Base-by-base conservation (phyloP, 2,329 filamentous ascomycete genomes). In the Trichoderma endophyticum region DNA sequence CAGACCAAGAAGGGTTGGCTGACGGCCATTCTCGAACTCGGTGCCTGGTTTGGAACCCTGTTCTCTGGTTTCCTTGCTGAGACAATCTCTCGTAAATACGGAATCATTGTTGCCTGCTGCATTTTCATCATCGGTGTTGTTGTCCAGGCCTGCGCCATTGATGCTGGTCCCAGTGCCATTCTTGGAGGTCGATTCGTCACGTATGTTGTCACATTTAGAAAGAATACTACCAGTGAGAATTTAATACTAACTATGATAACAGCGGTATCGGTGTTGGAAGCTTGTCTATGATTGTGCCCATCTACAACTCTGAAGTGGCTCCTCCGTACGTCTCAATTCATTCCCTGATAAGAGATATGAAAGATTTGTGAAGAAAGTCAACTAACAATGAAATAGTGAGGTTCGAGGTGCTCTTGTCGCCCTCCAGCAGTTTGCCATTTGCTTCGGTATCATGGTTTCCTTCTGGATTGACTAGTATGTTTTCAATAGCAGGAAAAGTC, bases 31-130 rank as follows among this genome's bases (percentile, higher is more conserved):
- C 87, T 94, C 30, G 91, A 94, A 78, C 86, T 94, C 2, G 92
- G 92, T 67, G 92, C 92, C 57, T 94, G 92, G 92, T 78, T 93
- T n/a, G 92, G 92, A 48, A 88, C 90, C 0, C 80, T 95, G 3
- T 84, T 91, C 54, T 92, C 89, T 3, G 90, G 92, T 1, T 91
- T 91, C 77, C 79, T 94, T n/a, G 92, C 92, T 21, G 92, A 94
- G 77, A 84, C 86, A 4, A 79, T 90, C 64, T 92, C 90, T 2
- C 86, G 92, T 61, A 93, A 93, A 79, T 90, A 91, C 74, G 87
- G 88, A 7, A 90, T 93, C 70, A 80, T 94, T 18, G 85, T 93
- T 39, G 90, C 90, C 12, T 88, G 88, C 1, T 79, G 81, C 12
- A 86, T 94, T 26, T 94, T 94, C 79, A 88, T 92, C 6, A 65